A percentile compares a stretch with the other conserved stretches of the same genome.
phyloP scores from a whole-genome alignment of 495 filamentous ascomycete species.

The Penicilliopsis zonata region DNA sequence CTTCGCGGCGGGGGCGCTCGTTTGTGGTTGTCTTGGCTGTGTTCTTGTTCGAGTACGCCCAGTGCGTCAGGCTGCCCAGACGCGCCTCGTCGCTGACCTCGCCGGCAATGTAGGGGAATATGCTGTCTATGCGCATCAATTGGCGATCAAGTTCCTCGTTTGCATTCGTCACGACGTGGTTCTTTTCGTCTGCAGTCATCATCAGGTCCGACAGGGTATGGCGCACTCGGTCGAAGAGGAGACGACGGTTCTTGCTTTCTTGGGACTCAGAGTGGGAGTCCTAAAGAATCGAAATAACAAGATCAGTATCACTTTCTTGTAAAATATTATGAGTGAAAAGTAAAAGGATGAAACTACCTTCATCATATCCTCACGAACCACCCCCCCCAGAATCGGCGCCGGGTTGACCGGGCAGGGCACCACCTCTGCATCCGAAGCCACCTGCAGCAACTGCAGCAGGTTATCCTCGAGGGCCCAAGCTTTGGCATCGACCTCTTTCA shows the following conservation, averaged over 20 bases:
- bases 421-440: constrained; percentile 46
- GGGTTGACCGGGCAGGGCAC: constrained; percentile 24
- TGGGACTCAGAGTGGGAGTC: constrained; percentile 24
- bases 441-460: constrained; percentile 56
- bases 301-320: neutral
- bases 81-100: constrained; percentile 94
- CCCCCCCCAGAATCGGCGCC: constrained; percentile 27
- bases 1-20: constrained; percentile 67
- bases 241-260: constrained; percentile 40
- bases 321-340: no score
- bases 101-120: constrained; percentile 68
- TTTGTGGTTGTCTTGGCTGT: constrained; percentile 47
- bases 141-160: constrained; percentile 82
- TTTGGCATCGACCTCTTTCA: constrained; percentile 97
- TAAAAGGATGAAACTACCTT: no score
- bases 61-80: constrained; percentile 81
- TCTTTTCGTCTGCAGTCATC: constrained; percentile 86
- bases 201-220: constrained; percentile 63
- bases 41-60: constrained; percentile 87
- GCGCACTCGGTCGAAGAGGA: constrained; percentile 52
- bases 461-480: constrained; percentile 44
- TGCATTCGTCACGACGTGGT: constrained; percentile 83
- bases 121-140: constrained; percentile 66
- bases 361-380: constrained; percentile 26
- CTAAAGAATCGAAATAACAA: constrained; percentile 1